These are phyloP conservation scores for Secale cereale DNA, from an alignment of 176 grass and related monocot genomes.

Conservation along the genomic window DNA sequence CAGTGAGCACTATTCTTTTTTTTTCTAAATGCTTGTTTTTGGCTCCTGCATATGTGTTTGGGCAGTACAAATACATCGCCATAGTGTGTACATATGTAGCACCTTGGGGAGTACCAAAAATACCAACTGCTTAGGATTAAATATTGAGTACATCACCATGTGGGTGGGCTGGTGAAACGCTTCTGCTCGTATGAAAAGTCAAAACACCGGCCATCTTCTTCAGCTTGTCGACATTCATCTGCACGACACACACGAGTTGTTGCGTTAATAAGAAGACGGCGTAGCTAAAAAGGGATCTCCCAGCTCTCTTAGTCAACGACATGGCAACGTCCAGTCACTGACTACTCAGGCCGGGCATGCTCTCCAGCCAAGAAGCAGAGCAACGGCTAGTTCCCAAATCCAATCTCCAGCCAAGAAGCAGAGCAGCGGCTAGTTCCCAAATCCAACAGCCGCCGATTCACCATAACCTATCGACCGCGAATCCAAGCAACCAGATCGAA, in stretches of 20 bases:
- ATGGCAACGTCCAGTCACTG: not conserved
- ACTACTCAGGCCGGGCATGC: not conserved
- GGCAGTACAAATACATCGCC: too few species aligned
- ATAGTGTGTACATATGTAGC: too few species aligned
- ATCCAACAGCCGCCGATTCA: not conserved
- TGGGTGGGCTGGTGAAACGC: not conserved
- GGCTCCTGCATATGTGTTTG: too few species aligned
- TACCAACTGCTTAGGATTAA: too few species aligned
- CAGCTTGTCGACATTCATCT: constrained; percentile 70
- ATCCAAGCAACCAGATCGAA: not conserved
- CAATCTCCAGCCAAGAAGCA: too few species aligned
- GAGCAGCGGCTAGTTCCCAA: too few species aligned
- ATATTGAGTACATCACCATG: too few species aligned
- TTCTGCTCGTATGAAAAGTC: not conserved
- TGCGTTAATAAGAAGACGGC: not conserved
- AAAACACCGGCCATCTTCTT: constrained; percentile 59
- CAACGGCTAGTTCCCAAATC: not conserved
- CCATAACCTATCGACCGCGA: not conserved
- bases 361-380: not conserved
- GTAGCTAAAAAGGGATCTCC: not conserved
- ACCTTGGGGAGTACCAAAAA: too few species aligned
- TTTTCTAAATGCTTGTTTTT: too few species aligned
- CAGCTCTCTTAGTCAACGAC: not conserved
- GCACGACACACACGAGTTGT: not conserved
- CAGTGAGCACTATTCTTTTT: too few species aligned